A percentile compares a stretch with the other conserved stretches of the same genome.
Conservation (phyloP, 495 filamentous ascomycete genomes). For the Aspergillus panamensis region DNA sequence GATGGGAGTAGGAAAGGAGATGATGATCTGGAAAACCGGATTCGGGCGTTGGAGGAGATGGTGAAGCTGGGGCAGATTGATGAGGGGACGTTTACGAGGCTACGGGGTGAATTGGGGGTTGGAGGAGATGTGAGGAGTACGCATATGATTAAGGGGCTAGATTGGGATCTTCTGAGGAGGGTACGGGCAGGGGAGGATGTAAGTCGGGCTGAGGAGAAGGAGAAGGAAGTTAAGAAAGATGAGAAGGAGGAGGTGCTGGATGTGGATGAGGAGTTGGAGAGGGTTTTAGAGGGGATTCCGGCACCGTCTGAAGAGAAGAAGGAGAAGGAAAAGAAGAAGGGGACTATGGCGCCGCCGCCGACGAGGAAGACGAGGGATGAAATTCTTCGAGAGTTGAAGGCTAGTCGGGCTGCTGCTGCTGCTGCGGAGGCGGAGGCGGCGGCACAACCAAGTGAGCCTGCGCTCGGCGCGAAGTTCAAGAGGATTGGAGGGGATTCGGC, state of each 20-base stretch:
- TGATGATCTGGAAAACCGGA: slow-evolving; percentile 54
- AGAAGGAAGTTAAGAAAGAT: slow-evolving; percentile 17
- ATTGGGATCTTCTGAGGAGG: slow-evolving; percentile 74
- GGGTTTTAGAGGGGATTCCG: slow-evolving; percentile 57
- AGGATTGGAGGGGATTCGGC: slow-evolving; percentile 61
- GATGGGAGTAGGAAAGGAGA: slow-evolving; percentile 31
- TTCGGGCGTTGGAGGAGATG: slow-evolving; percentile 77
- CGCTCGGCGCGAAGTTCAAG: slow-evolving; percentile 73
- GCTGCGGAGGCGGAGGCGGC: slow-evolving; percentile 38
- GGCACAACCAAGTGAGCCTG: slow-evolving; percentile 48
- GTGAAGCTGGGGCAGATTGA: slow-evolving; percentile 82
- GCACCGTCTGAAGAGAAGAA: slow-evolving; percentile 41
- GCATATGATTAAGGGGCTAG: slow-evolving; percentile 88
- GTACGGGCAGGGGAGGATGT: slow-evolving; percentile 73
- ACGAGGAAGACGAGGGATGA: slow-evolving; percentile 73
- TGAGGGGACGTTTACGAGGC: slow-evolving; percentile 64
- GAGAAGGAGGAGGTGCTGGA: slow-evolving; percentile 36
- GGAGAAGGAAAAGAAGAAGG: slow-evolving; percentile 69
- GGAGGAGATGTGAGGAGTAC: slow-evolving; percentile 77
- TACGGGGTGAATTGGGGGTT: slow-evolving; percentile 67
- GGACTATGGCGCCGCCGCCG: slow-evolving; percentile 64
- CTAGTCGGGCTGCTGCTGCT: slow-evolving; percentile 49
- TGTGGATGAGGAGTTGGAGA: slow-evolving; percentile 76
- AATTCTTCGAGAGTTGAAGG: slow-evolving; percentile 78
- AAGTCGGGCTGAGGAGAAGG: background rate